Evolutionary conservation across 2,329 filamentous ascomycete species (phyloP), one percentile per base, ranked within the genome.

Genomic region (Aspergillus sojae): DNA sequence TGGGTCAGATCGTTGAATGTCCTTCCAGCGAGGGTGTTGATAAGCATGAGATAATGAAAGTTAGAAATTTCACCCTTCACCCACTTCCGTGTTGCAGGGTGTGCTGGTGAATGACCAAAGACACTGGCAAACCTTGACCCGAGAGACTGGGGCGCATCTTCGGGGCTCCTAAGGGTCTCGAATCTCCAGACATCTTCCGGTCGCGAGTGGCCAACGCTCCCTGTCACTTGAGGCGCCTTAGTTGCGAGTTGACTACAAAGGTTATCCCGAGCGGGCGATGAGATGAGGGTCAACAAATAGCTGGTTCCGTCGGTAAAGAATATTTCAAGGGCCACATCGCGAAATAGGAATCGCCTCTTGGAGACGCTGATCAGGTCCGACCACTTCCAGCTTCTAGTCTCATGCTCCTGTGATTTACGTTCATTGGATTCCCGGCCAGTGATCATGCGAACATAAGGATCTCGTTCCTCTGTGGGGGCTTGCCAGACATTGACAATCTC

Each of bases 1-100:
- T 99, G 96, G 0, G 95, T 99, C 21, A 99, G 83, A 74, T 99
- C 95, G 74, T 99, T 99, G 81, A 99, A 99, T 0, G 95, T 98
- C 58, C 95, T 86, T 2, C 95, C 95, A 32, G 96, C 96, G 86
- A 99, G 92, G 0, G 95, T 98, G 74, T 99, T 99, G 73, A 99
- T 89, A 64, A 97, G 89, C 94, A 99, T 99, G 41, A 99, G 86
- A 74, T 99, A 99, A 77, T 98, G 93, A 72, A 99, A 99, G 77
- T 99, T 99, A 16, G 94, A 98, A 57, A 98, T 93, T 72, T 99
- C 95, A 14, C 96, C 95, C 74, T 89, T 91, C 63, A 95, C 86
- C 95, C 95, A 99, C 75, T 89, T 90, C 68, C 91, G 90, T 72
- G 95, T 96, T 10, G 93, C 89, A 11, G 94, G 92, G 68, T 93